Evolutionary conservation across 441 rosid species (phyloP).

Genomic region (Rhodomyrtus psidioides): DNA sequence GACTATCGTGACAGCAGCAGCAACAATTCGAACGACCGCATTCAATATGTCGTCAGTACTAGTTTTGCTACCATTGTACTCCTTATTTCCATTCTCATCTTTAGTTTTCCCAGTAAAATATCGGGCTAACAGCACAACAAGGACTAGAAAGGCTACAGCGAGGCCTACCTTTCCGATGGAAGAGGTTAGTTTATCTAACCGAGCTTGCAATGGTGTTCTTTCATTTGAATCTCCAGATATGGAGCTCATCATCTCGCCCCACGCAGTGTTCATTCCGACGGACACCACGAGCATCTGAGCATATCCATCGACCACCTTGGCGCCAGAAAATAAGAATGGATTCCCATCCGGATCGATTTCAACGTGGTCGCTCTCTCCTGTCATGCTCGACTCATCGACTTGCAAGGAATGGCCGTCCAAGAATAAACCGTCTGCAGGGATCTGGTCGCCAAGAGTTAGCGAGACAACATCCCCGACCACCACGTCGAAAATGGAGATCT

Average conservation of each 20-base stretch:
- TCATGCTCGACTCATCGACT: neutral
- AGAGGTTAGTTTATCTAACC: neutral
- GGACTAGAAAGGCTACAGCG: neutral
- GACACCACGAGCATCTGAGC: neutral
- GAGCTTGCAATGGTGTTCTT: neutral
- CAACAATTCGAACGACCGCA: neutral
- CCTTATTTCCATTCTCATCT: neutral
- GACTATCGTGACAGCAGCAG: neutral
- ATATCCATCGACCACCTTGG: neutral
- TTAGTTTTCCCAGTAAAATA: neutral
- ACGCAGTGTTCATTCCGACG: neutral
- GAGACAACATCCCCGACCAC: neutral
- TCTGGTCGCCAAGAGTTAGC: neutral
- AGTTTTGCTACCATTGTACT: neutral
- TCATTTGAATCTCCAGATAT: neutral
- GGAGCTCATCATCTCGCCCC: neutral
- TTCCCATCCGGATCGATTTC: neutral
- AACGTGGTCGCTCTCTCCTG: neutral
- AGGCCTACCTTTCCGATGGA: neutral
- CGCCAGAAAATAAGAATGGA: neutral
- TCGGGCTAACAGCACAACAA: neutral
- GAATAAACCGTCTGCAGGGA: neutral
- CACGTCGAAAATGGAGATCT: neutral
- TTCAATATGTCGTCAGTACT: neutral
- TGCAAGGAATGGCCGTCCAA: neutral